Conservation (phyloP, 352 stramenopile genomes). For the Phytophthora capsici region DNA sequence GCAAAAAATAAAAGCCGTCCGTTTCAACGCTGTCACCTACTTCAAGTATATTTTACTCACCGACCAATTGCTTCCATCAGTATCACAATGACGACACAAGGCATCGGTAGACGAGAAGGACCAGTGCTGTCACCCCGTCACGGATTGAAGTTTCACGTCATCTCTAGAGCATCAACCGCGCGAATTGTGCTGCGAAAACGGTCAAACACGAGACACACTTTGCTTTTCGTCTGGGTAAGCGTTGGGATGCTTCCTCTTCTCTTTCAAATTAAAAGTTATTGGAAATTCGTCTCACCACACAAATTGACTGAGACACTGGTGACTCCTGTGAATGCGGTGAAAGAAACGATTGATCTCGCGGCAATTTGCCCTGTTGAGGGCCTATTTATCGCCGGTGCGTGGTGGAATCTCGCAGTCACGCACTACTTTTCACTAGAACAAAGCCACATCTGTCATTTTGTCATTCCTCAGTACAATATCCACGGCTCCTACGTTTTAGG, state of each 20-base stretch:
- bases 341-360: not conserved
- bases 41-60: no score
- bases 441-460: not conserved
- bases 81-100: no score
- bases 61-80: no score
- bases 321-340: not conserved
- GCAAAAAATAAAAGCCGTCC: slow-evolving; percentile 1
- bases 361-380: not conserved
- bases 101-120: no score
- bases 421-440: not conserved
- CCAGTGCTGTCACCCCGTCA: no score
- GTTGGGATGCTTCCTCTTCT: not conserved
- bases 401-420: not conserved
- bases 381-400: not conserved
- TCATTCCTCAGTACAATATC: not conserved
- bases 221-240: not conserved
- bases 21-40: not conserved
- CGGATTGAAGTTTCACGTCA: no score
- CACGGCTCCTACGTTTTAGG: not conserved
- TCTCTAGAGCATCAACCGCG: no score
- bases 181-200: no score
- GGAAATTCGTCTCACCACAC: not conserved
- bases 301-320: not conserved
- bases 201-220: not conserved
- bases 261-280: not conserved